Evolutionary conservation across 768 basidiomycete species (phyloP), one percentile per base, ranked within the genome.

Genomic region (Russula olivacea): DNA sequence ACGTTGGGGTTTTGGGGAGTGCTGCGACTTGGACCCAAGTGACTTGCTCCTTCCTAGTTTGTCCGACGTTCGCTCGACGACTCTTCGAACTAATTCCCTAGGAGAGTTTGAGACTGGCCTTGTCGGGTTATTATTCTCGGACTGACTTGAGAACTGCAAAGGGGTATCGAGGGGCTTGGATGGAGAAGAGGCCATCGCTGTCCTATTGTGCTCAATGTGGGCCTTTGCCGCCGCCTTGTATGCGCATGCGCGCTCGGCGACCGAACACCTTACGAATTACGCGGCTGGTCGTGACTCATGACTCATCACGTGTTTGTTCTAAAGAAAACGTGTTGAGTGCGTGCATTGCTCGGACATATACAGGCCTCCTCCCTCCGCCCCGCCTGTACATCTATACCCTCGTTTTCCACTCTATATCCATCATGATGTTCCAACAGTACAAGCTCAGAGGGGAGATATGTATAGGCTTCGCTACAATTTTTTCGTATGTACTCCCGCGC

Each of bases 391-490:
- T 61, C 52, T 64, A 58, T 55, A 53, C 50, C 52, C 59, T 45
- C 32, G 23, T 32, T 41, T 55, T 45, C 54, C 48, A 58, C 56
- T 30, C 40, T 23, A 17, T 55, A 40, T 54, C 63, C 45, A 32
- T n/a, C 61, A 62, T 58, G 54, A 56, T 50, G 6, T 1, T 4
- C 30, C 41, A 51, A 38, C 57, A 34, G 15, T 55, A 25, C 40
- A 65, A 58, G 57, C 84, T 91, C 83, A 86, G 81, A 62, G 90
- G 90, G 34, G 89, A 91, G 80, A 68, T 88, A 64, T 91, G 88
- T 73, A 81, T 92, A 49, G 84, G 86, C 60, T 74, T 83, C 66
- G 89, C 86, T 55, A 83, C 89, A 54, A 68, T 90, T 61, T 77
- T 92, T 58, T 85, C 89, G 90, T 89, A 72, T 61, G 86, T 74